Conservation (phyloP, 176 grass and related monocot species). For the Chrysopogon serrulatus region DNA sequence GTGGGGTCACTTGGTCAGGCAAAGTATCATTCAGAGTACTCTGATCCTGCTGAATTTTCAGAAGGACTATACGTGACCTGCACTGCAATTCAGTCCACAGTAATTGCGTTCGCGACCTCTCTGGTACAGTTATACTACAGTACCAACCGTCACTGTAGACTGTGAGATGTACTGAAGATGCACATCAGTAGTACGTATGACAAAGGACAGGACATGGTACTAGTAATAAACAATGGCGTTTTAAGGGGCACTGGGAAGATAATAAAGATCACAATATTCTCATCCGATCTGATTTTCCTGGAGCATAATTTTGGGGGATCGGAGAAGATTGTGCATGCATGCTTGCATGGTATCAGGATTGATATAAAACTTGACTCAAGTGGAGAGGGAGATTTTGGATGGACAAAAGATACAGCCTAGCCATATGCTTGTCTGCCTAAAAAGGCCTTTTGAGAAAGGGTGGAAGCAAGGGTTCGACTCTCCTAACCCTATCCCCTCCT, state of each 20-base stretch:
- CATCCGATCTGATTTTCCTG: background rate
- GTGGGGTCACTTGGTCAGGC: background rate
- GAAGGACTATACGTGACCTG: background rate
- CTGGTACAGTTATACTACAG: too few species aligned
- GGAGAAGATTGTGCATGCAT: background rate
- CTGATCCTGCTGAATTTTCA: background rate
- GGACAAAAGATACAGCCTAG: constrained; percentile 32
- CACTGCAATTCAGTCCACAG: background rate
- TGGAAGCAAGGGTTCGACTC: constrained; percentile 12
- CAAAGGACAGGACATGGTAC: background rate
- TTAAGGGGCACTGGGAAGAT: background rate
- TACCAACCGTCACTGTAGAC: background rate
- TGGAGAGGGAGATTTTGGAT: background rate
- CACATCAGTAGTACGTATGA: background rate
- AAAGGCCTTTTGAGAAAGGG: constrained; percentile 22
- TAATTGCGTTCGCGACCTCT: background rate
- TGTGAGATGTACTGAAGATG: background rate
- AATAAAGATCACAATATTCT: background rate
- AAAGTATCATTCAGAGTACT: background rate
- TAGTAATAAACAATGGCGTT: background rate
- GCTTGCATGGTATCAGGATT: background rate
- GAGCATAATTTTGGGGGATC: background rate
- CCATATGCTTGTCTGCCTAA: constrained; percentile 34
- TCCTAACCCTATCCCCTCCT: constrained; percentile 16
- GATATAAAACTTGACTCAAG: background rate